Conservation (phyloP, 371 early-diverging fungal genomes). For the Umbelopsis sp. region DNA sequence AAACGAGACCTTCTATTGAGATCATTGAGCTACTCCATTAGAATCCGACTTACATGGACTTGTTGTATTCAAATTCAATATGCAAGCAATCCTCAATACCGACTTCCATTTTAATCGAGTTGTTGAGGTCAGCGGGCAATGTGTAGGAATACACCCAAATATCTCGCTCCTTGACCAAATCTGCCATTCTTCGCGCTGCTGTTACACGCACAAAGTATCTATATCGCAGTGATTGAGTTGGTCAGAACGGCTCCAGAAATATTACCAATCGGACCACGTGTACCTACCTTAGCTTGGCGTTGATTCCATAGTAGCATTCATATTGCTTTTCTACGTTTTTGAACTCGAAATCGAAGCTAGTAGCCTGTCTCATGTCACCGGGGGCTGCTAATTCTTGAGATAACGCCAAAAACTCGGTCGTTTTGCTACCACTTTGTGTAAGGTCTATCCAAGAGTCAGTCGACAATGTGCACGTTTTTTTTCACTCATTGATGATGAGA, state of each 20-base stretch:
- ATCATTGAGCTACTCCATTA: background rate
- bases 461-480: background rate
- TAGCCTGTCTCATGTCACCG: slow-evolving; percentile 77
- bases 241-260: background rate
- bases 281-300: slow-evolving; percentile 80
- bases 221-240: background rate
- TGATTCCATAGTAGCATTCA: slow-evolving; percentile 90
- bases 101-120: slow-evolving; percentile 95
- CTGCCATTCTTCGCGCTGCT: slow-evolving; percentile 76
- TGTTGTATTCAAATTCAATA: slow-evolving; percentile 95
- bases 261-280: too few relatives aligned
- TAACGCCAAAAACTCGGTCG: slow-evolving; percentile 90
- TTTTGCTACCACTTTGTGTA: slow-evolving; percentile 93
- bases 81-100: slow-evolving; percentile 96
- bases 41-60: slow-evolving; percentile 72
- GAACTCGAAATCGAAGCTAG: slow-evolving; percentile 86
- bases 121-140: slow-evolving; percentile 84
- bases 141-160: slow-evolving; percentile 92
- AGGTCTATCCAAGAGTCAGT: slow-evolving; percentile 65
- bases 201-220: slow-evolving; percentile 90
- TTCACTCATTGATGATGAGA: background rate
- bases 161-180: slow-evolving; percentile 75
- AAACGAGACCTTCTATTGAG: background rate
- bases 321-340: slow-evolving; percentile 93
- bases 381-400: slow-evolving; percentile 89